Evolutionary conservation across 2,329 filamentous ascomycete species (phyloP), one percentile per base, ranked within the genome.

Genomic region (Biscogniauxia marginata): DNA sequence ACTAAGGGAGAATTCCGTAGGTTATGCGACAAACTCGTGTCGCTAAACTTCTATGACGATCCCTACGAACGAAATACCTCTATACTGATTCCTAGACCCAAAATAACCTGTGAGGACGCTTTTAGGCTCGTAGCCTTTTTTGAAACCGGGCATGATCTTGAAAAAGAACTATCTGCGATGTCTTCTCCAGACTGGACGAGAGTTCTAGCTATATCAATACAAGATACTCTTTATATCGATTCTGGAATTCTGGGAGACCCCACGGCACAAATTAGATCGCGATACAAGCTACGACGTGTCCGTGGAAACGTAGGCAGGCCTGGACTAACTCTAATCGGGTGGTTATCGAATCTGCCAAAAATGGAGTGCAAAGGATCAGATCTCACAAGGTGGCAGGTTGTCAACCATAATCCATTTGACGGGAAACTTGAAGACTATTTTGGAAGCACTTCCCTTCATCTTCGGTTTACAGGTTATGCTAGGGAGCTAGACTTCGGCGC

Each of bases 341-440:
- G 44, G 34, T 39, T 45, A 21, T 25, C 54, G n/a, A 2, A n/a
- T 4, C 3, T 7, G 4, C 1, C 9, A 23, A 11, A 2, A 7
- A 16, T 52, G 13, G 39, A 55, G 11, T n/a, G 44, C n/a, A 48
- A 24, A 34, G n/a, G 9, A 22, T 9, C 24, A 13, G 45, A 53
- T 19, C 25, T 30, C 5, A 20, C 18, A 3, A 45, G 25, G 7
- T 56, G 54, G 54, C 44, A 52, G 25, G 19, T 56, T 16, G 21
- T 56, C 46, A 56, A 56, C 24, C 54, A 56, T 34, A 30, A 53
- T n/a, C 19, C 23, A 7, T 56, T 49, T 24, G 34, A 56, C 22
- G 54, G 54, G n/a, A 48, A 49, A n/a, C 50, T 49, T 7, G 49
- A 53, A 7, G 46, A 56, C 25, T 18, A 16, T 11, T 49, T 56